phyloP scores from a whole-genome alignment of 352 stramenopile species.

The Pythium utonaiense region DNA sequence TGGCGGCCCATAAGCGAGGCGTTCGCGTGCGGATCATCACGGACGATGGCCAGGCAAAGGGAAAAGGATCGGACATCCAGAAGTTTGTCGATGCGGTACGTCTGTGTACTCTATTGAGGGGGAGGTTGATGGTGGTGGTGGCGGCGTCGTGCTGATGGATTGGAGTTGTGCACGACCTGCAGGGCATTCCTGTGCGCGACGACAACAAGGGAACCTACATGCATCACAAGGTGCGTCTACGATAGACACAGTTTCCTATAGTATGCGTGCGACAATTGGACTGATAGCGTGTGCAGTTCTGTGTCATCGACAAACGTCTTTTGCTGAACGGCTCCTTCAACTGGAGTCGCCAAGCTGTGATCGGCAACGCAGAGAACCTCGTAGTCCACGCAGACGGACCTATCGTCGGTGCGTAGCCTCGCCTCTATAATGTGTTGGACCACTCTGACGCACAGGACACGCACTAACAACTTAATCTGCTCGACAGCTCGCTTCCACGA shows the following conservation, averaged over 20 bases:
- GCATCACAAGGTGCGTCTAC: constrained; percentile 54
- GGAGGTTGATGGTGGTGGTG: too few species aligned
- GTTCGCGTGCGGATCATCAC: constrained; percentile 61
- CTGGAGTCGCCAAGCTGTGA: constrained; percentile 64
- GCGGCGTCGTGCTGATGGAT: not conserved
- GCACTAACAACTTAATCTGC: not conserved
- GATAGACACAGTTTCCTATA: not conserved
- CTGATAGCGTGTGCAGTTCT: constrained; percentile 37
- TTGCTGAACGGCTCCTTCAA: constrained; percentile 76
- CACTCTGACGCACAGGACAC: too few species aligned
- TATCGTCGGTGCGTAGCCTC: constrained; percentile 39
- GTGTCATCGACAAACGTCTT: constrained; percentile 55
- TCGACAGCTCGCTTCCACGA: constrained; percentile 46
- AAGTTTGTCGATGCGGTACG: constrained; percentile 68
- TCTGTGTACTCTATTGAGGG: not conserved
- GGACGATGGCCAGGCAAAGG: constrained; percentile 57
- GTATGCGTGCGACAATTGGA: not conserved
- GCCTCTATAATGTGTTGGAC: too few species aligned
- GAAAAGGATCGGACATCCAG: constrained; percentile 62
- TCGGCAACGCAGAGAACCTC: constrained; percentile 65
- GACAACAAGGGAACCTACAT: constrained; percentile 61
- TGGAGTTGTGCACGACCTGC: not conserved
- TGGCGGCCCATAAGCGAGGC: constrained; percentile 47
- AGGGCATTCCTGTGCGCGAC: constrained; percentile 60
- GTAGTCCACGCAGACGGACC: constrained; percentile 45